These are phyloP conservation scores for Kluyveromyces aestuarii DNA, from an alignment of 805 yeast species.

Conservation along the genomic window DNA sequence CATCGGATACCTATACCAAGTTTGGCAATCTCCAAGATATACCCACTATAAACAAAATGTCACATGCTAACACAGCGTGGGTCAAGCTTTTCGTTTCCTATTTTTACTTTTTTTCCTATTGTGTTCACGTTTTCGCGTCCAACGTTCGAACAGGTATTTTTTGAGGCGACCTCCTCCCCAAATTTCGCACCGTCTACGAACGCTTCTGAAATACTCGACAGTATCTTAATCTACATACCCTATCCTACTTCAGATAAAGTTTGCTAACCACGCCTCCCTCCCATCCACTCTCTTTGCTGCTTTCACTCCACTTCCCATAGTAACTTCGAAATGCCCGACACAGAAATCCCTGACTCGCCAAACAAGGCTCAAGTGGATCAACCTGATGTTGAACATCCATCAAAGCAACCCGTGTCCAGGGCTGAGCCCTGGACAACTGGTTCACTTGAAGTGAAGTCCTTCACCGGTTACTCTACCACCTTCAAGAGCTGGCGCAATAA, in stretches of 20 bases:
- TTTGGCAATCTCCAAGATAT: no score
- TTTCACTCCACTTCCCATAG: neutral
- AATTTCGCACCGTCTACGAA: no score
- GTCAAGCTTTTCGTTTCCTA: no score
- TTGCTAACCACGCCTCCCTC: neutral
- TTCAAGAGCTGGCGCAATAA: conserved; percentile 17
- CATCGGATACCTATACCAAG: conserved; percentile 8
- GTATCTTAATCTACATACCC: no score
- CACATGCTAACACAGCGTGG: no score
- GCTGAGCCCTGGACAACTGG: conserved; percentile 11
- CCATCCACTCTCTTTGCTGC: neutral
- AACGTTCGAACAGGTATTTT: no score
- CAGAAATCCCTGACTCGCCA: neutral
- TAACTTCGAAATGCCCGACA: neutral
- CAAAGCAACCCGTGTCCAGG: conserved; percentile 11
- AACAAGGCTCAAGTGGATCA: neutral
- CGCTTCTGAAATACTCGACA: no score
- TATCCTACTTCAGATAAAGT: no score
- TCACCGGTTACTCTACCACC: conserved; percentile 20
- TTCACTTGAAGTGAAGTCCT: conserved; percentile 14
- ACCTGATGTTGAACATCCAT: neutral
- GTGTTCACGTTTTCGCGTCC: no score
- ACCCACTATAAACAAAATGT: no score
- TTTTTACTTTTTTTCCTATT: no score
- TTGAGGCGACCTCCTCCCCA: no score